These are phyloP conservation scores for Aureobasidium vineae DNA, from an alignment of 2,329 filamentous ascomycete genomes.

Conservation along the genomic window DNA sequence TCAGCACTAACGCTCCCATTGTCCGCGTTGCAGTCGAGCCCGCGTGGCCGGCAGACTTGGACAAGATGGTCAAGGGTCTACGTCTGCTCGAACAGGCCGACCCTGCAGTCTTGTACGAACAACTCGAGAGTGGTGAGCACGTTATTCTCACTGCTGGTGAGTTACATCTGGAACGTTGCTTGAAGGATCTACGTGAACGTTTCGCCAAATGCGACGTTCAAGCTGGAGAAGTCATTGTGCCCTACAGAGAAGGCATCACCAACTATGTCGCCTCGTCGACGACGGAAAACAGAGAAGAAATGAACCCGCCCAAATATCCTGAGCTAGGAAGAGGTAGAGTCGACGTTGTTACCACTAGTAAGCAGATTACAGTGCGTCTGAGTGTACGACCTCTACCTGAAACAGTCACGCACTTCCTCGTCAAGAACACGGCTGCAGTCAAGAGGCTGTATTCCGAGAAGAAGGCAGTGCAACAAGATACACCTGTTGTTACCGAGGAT, in stretches of 20 bases:
- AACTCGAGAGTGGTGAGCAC: conserved; percentile 89
- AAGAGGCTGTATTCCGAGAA: conserved; percentile 74
- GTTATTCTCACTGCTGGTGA: conserved; percentile 93
- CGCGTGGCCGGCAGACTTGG: conserved; percentile 80
- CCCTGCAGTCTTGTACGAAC: conserved; percentile 93
- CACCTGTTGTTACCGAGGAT: conserved; percentile 41
- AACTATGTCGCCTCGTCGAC: conserved; percentile 38
- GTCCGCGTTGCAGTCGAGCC: conserved; percentile 96
- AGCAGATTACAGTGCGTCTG: conserved; percentile 75
- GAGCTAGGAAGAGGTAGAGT: conserved; percentile 82
- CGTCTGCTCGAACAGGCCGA: conserved; percentile 89
- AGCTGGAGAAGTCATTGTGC: conserved; percentile 89
- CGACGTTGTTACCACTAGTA: conserved; percentile 73
- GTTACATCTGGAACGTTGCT: conserved; percentile 85
- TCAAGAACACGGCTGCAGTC: conserved; percentile 75
- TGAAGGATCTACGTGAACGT: conserved; percentile 88
- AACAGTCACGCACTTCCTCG: conserved; percentile 78
- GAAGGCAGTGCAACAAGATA: conserved; percentile 49
- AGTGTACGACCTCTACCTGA: conserved; percentile 75
- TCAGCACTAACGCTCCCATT: conserved; percentile 71
- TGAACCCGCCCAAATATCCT: conserved; percentile 83
- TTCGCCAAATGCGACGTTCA: conserved; percentile 96
- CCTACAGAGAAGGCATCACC: conserved; percentile 90
- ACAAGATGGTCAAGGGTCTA: conserved; percentile 91
- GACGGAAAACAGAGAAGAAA: conserved; percentile 65